Percentiles rank a stretch among this genome's conserved stretches.
These are phyloP conservation scores for Populus hybrid DNA, from an alignment of 441 rosid genomes.

Conservation along the genomic window DNA sequence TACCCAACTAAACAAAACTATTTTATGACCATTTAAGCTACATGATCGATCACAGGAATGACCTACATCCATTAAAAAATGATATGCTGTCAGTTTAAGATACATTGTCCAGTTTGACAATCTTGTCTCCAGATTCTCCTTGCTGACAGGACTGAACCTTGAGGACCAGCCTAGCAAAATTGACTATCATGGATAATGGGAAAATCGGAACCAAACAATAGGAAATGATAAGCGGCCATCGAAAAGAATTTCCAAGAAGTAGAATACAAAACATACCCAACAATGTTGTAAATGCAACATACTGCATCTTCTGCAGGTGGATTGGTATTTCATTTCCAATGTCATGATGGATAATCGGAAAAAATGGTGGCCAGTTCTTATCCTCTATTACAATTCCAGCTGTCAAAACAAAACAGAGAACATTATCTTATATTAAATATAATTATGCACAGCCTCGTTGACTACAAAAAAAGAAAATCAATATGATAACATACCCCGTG, in stretches of 20 bases:
- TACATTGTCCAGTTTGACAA: not conserved
- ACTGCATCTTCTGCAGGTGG: constrained; percentile 84
- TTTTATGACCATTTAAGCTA: not conserved
- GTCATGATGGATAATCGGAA: constrained; percentile 93
- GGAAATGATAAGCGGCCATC: not conserved
- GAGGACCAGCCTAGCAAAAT: not conserved
- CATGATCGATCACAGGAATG: not conserved
- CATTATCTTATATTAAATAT: constrained; percentile 10
- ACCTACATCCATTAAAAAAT: not conserved
- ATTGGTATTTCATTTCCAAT: constrained; percentile 91
- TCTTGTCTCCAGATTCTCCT: not conserved
- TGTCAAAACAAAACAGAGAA: constrained; percentile 36
- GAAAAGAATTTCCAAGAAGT: not conserved
- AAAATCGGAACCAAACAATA: not conserved
- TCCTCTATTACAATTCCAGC: constrained; percentile 95
- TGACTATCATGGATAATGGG: not conserved
- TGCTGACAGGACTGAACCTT: not conserved
- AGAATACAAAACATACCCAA: constrained; percentile 54
- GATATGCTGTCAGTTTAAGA: not conserved
- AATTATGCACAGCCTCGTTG: constrained; percentile 2
- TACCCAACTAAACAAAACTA: not conserved
- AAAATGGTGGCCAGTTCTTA: constrained; percentile 95
- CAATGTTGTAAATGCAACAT: constrained; percentile 90
- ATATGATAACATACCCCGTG: constrained; percentile 41
- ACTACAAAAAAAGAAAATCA: constrained; percentile 5